Evolutionary conservation across 345 rosid species (phyloP).

Genomic region (Acer saccharum): DNA sequence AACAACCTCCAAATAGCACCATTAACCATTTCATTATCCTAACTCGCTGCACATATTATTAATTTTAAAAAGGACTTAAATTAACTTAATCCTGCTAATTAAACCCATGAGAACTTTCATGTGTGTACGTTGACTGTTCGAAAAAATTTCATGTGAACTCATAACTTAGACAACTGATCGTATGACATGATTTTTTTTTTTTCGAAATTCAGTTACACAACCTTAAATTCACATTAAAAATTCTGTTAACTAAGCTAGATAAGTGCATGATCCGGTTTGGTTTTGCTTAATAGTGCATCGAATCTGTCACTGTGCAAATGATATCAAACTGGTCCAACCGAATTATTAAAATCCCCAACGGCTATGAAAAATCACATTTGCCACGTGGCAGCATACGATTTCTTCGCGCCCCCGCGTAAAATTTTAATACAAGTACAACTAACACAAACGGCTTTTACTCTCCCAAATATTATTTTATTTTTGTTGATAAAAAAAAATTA

Average conservation of each 20-base stretch:
- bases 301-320: neutral
- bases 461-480: neutral
- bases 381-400: slow-evolving; percentile 9
- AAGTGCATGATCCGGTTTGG: neutral
- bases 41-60: neutral
- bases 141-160: no score
- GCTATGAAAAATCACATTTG: neutral
- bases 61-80: no score
- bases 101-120: no score
- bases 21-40: no score
- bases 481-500: no score
- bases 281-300: neutral
- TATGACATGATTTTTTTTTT: no score
- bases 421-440: neutral
- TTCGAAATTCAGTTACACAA: no score
- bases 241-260: neutral
- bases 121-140: no score
- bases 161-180: no score
- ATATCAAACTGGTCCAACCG: neutral
- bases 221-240: neutral
- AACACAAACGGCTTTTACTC: neutral
- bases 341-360: neutral
- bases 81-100: no score
- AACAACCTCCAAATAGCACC: no score
- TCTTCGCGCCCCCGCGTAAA: slow-evolving; percentile 23